phyloP scores from a whole-genome alignment of 306 rosid genomes.

The apple (Malus domestica) region DNA sequence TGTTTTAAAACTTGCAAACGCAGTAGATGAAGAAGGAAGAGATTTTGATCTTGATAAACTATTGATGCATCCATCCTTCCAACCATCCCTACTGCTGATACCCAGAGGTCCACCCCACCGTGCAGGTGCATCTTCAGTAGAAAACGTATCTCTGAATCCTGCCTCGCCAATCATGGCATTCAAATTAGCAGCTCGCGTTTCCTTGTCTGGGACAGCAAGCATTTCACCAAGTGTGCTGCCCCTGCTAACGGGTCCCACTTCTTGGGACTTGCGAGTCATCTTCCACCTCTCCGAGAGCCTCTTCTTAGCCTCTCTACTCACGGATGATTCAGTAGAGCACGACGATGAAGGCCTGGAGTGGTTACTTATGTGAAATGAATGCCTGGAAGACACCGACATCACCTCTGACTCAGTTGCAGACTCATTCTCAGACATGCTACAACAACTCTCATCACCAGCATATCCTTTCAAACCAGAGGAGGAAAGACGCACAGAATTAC shows the following conservation, averaged over 20 bases:
- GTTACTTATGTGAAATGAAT: conserved; percentile 32
- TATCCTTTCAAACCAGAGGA: conserved; percentile 52
- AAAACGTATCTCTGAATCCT: conserved; percentile 33
- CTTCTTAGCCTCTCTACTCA: conserved; percentile 84
- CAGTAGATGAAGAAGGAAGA: conserved; percentile 76
- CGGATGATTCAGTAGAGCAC: conserved; percentile 55
- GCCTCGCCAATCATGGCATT: conserved; percentile 29
- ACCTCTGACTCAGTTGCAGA: conserved; percentile 49
- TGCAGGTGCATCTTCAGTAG: conserved; percentile 32
- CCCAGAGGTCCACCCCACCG: conserved; percentile 67
- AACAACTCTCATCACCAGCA: conserved; percentile 60
- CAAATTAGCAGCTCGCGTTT: conserved; percentile 20
- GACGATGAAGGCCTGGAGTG: conserved; percentile 44
- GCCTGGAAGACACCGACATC: conserved; percentile 32
- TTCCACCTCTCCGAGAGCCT: conserved; percentile 93
- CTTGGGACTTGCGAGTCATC: conserved; percentile 55
- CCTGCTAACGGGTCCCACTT: conserved; percentile 40
- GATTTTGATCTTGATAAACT: conserved; percentile 76
- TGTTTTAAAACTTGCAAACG: conserved; percentile 51
- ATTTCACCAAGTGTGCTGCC: conserved; percentile 89
- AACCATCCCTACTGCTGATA: conserved; percentile 96
- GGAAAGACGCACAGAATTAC: conserved; percentile 27
- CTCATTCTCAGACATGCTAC: conserved; percentile 59
- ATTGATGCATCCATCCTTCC: conserved; percentile 60
- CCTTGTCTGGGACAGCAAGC: conserved; percentile 80